Conservation (phyloP, 148 eudicot genomes). For the Pouteria glomerata region DNA sequence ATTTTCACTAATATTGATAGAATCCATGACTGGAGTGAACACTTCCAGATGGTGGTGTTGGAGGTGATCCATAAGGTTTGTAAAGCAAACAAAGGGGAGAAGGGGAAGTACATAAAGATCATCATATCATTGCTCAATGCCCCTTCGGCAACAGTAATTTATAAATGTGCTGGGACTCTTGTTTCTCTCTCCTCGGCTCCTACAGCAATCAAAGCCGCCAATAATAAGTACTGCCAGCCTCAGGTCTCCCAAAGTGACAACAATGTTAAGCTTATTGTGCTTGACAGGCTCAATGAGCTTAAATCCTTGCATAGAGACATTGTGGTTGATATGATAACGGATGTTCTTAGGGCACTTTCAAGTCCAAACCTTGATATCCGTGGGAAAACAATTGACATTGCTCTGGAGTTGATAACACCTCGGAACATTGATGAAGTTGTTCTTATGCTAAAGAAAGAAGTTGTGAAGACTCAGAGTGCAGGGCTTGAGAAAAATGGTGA, state of each 20-base stretch:
- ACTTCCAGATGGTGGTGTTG: conserved; percentile 86
- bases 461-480: conserved; percentile 84
- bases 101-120: conserved; percentile 83
- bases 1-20: conserved; percentile 65
- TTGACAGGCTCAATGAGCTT: conserved; percentile 81
- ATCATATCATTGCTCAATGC: conserved; percentile 76
- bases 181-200: conserved; percentile 92
- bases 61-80: conserved; percentile 89
- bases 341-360: conserved; percentile 92
- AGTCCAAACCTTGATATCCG: conserved; percentile 90
- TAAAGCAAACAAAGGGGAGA: conserved; percentile 72
- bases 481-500: conserved; percentile 95
- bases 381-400: conserved; percentile 78
- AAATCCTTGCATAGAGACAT: conserved; percentile 71
- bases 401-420: conserved; percentile 79
- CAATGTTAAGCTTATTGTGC: conserved; percentile 92
- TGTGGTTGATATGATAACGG: conserved; percentile 94
- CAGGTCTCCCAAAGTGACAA: conserved; percentile 89
- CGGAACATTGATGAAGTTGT: conserved; percentile 88
- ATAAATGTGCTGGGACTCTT: conserved; percentile 88
- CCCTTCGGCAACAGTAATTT: conserved; percentile 80
- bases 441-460: conserved; percentile 89
- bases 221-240: conserved; percentile 90
- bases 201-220: conserved; percentile 88
- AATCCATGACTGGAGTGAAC: conserved; percentile 81